Evolutionary conservation across 495 filamentous ascomycete species (phyloP), one percentile per base, ranked within the genome.

Genomic region (Bathelium albidoporum): DNA sequence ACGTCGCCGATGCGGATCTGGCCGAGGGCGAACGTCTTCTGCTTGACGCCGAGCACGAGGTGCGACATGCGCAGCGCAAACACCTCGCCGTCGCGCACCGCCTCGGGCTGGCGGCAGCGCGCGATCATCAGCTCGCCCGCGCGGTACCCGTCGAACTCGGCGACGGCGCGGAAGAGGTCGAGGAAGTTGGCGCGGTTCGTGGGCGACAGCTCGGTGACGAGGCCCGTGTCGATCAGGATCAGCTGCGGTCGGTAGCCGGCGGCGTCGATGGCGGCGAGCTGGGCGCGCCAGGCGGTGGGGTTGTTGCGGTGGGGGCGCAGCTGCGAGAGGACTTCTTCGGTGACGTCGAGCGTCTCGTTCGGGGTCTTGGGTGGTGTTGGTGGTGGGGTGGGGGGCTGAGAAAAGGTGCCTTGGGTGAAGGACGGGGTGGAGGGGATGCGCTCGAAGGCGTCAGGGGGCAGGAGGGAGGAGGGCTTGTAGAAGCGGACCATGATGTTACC

Each of bases 401-500:
- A 11, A 24, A 55, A 55, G 16, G 49, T 55, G 49, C 4, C 49
- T 29, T 55, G 49, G 24, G 49, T 55, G 49, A 55, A 55, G 49
- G 49, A 55, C 22, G 49, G 49, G 5, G 29, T 26, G 24, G 49
- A 55, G 49, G 49, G 49, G 26, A 62, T 11, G 14, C 24, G 2
- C 20, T 32, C 32, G 29, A 62, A n/a, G 45, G 28, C 24, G 24
- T 39, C 20, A 18, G 58, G 18, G 4, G 91, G 76, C 64, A 82
- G 78, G 3, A 95, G 82, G 62, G 85, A 80, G 34, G 84, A 85
- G 0, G 91, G 86, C 69, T 94, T 83, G 76, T 97, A 96, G 76
- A 99, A 99, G 64, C 95, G 90, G 55, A 99, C 95, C 93, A 99
- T 97, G 77, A 99, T 97, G 72, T 99, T 99, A 9, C 95, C 95